Percentiles rank a stretch among this genome's conserved stretches.
These are phyloP conservation scores for Cornus suecica DNA, from an alignment of 148 eudicot genomes.

Conservation along the genomic window DNA sequence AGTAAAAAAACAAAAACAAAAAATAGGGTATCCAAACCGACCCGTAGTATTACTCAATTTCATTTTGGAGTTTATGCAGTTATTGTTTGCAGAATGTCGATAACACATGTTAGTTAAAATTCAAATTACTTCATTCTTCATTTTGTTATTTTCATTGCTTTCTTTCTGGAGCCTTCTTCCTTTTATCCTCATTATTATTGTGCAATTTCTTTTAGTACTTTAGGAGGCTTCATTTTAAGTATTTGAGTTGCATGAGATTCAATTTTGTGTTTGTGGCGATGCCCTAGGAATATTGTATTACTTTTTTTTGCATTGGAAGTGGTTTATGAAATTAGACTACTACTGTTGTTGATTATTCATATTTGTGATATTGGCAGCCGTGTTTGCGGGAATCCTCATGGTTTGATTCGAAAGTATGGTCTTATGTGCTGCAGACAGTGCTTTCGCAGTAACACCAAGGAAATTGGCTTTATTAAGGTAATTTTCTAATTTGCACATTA, in stretches of 20 bases:
- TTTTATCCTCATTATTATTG: neutral
- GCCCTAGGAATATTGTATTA: neutral
- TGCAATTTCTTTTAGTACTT: neutral
- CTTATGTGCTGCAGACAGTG: conserved; percentile 64
- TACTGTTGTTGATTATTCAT: neutral
- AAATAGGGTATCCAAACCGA: too few species aligned
- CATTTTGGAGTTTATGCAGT: too few species aligned
- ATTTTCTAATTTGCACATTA: neutral
- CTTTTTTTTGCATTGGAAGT: neutral
- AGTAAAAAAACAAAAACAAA: too few species aligned
- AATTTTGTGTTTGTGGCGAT: neutral
- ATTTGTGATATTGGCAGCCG: conserved; percentile 29
- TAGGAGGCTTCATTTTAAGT: neutral
- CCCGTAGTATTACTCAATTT: too few species aligned
- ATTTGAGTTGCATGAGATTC: too few species aligned
- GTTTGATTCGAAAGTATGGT: conserved; percentile 47
- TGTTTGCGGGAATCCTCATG: conserved; percentile 52
- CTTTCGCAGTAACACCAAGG: conserved; percentile 58
- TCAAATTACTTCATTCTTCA: neutral
- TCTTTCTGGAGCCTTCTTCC: neutral
- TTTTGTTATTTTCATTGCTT: neutral
- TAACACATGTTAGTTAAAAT: too few species aligned
- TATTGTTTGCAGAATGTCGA: too few species aligned
- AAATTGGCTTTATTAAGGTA: conserved; percentile 56
- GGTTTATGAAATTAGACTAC: neutral